Conservation (phyloP, 805 yeast species). For the Ogataea kodamae region DNA sequence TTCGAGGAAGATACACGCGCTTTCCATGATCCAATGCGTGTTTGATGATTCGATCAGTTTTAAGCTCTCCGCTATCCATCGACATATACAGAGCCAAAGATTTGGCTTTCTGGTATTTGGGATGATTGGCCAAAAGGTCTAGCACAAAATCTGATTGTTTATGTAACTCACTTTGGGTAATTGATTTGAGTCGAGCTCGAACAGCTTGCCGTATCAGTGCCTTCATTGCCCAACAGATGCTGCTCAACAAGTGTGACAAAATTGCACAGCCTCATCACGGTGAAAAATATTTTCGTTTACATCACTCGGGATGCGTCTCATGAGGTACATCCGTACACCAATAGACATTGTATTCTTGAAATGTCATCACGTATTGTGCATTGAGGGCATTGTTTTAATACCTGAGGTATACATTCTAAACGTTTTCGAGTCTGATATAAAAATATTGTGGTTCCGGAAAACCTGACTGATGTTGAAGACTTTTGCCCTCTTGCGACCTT, state of each 20-base stretch:
- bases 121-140: conserved; percentile 4
- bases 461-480: conserved; percentile 5
- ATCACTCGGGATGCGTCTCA: conserved; percentile 12
- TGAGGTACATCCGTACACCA: conserved; percentile 2
- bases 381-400: conserved; percentile 4
- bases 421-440: conserved; percentile 3
- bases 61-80: conserved; percentile 70
- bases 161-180: conserved; percentile 5
- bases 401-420: neutral
- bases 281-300: conserved; percentile 11
- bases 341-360: neutral
- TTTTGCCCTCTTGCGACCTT: conserved; percentile 1
- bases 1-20: conserved; percentile 54
- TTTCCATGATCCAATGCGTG: conserved; percentile 47
- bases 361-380: conserved; percentile 10
- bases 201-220: conserved; percentile 5
- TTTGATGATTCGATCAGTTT: conserved; percentile 53
- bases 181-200: conserved; percentile 3
- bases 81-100: conserved; percentile 69
- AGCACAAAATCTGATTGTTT: conserved; percentile 13
- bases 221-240: conserved; percentile 11
- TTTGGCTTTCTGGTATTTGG: conserved; percentile 41
- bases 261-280: conserved; percentile 8
- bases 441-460: neutral
- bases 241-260: conserved; percentile 4